Evolutionary conservation across 139 green algal genomes (phyloP), one percentile per base, ranked within the genome.

Genomic region (Chlamydomonas eustigma): DNA sequence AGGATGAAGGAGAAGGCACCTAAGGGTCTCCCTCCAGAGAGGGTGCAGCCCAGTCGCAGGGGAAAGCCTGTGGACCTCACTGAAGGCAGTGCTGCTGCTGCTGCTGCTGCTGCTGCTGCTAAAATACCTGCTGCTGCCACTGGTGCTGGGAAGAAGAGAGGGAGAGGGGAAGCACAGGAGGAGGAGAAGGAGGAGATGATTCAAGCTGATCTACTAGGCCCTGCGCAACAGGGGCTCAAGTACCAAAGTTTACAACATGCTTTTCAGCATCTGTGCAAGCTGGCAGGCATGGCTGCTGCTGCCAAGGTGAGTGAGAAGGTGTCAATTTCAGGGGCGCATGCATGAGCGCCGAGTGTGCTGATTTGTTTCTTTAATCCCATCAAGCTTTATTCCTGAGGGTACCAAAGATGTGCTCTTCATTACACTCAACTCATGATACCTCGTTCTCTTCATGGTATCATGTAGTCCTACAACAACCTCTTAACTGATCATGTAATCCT

Each of bases 61-160:
- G 58, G 58, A 24, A 70, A 70, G 58, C 58, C 58, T 22, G 58
- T 28, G 22, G 58, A 70, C 18, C 58, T 70, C 8, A 70, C 32
- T 22, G 58, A 70, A 28, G 58, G 25, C 58, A 22, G 25, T 28
- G 58, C 8, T 37, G 58, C 18, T 28, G 58, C 58, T 22, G 8
- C 58, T 8, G 58, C 58, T 8, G 44, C 44, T 12, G 12, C 44
- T 12, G 44, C 44, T 18, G 44, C 44, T 18, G n/a, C n/a, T n/a
- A n/a, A n/a, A n/a, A n/a, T n/a, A n/a, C n/a, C 58, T 8, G 44
- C 44, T 12, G 12, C 44, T 12, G 44, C 44, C 44, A 18, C 44
- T 18, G 44, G 44, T 12, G 44, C 44, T 18, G 44, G 44, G 12
- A 58, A 58, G 18, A 58, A 58, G 44, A 18, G 18, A 12, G 18